phyloP scores from a whole-genome alignment of 345 rosid genomes.

The Geranium rotundifolium region DNA sequence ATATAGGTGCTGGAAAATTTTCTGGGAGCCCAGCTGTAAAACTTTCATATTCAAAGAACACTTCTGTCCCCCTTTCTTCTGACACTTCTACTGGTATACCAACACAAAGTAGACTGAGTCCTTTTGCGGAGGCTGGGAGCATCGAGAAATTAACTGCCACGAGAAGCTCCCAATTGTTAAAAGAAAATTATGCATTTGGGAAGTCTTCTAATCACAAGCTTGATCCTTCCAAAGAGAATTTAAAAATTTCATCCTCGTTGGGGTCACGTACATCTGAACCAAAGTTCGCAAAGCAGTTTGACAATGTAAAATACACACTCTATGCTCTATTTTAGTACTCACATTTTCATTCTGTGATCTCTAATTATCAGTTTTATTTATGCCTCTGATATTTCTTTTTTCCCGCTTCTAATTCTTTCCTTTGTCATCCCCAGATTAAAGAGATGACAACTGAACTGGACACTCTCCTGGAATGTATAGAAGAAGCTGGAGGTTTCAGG shows the following conservation, averaged over 20 bases:
- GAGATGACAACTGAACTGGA: conserved; percentile 76
- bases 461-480: conserved; percentile 56
- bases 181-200: conserved; percentile 37
- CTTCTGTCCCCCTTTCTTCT: conserved; percentile 18
- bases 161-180: conserved; percentile 35
- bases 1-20: conserved; percentile 21
- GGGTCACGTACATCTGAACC: conserved; percentile 40
- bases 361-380: too few species aligned
- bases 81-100: conserved; percentile 21
- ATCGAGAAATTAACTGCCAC: conserved; percentile 60
- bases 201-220: conserved; percentile 34
- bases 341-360: too few species aligned
- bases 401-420: background rate
- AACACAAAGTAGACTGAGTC: conserved; percentile 18
- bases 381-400: too few species aligned
- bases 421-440: conserved; percentile 40
- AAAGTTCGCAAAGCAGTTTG: conserved; percentile 53
- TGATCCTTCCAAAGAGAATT: conserved; percentile 23
- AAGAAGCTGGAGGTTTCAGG: conserved; percentile 67
- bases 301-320: conserved; percentile 36
- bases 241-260: conserved; percentile 22
- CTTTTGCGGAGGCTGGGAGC: conserved; percentile 25
- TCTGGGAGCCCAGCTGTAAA: conserved; percentile 26
- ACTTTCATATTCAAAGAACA: conserved; percentile 26
- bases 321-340: too few species aligned